Conservation (phyloP, 495 filamentous ascomycete species). For the Podospora comata region DNA sequence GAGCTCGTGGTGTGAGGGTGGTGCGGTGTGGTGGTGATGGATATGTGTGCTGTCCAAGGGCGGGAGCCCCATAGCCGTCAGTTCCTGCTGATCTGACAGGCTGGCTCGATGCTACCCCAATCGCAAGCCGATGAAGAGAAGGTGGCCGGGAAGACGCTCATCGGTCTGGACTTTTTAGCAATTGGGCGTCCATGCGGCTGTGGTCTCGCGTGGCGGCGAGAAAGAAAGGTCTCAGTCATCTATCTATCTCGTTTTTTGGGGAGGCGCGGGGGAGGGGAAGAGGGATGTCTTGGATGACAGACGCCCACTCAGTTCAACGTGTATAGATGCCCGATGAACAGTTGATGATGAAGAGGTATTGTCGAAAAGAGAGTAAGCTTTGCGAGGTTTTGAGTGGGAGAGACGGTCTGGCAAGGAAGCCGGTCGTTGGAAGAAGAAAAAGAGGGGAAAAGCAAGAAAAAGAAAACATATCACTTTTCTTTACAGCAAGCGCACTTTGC, state of each 20-base stretch:
- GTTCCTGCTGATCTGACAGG: background rate
- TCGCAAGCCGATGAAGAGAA: background rate
- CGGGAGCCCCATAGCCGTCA: background rate
- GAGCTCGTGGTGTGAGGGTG: background rate
- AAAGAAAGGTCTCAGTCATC: background rate
- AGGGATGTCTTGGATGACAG: background rate
- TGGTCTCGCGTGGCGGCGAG: background rate
- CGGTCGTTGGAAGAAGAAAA: background rate
- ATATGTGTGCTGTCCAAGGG: background rate
- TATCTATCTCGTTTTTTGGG: background rate
- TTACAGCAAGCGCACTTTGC: background rate
- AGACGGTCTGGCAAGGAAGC: background rate
- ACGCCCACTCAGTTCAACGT: background rate
- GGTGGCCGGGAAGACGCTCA: background rate
- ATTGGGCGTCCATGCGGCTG: background rate
- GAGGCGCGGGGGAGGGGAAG: too few relatives aligned
- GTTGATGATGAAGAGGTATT: background rate
- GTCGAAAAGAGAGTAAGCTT: background rate
- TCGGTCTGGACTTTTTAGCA: background rate
- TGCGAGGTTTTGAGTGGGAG: background rate
- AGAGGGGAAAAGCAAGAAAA: background rate
- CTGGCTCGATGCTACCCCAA: background rate
- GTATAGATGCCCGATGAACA: background rate
- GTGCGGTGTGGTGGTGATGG: background rate
- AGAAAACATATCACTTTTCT: background rate